Evolutionary conservation across 352 stramenopile species (phyloP), one percentile per base, ranked within the genome.

Genomic region (Pythium oligandrum): DNA sequence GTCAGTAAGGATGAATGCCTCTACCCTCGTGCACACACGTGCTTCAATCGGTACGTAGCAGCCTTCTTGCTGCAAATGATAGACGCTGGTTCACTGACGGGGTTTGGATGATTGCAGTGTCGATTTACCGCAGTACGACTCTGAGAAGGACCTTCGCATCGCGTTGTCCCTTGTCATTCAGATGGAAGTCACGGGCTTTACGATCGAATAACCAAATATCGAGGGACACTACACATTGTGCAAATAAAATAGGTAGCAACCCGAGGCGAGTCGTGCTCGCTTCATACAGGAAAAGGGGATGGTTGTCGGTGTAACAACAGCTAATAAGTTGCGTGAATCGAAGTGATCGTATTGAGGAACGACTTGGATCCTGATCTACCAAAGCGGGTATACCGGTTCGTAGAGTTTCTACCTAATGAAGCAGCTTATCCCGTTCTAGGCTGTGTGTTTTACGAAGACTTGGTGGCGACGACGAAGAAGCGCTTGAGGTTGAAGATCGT

Each of bases 121-220:
- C 39, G 82, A 93, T 60, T 59, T 93, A 53, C 82, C 82, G 12
- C 75, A 70, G 50, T 93, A 93, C 46, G 73, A 85, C 50, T 66
- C 65, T 12, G 78, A 90, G 49, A 90, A 88, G 57, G 82, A 93
- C 43, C 57, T 90, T 53, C 78, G 77, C 44, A 90, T 88, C 40
- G 79, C 79, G 6, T 56, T 93, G 53, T 87, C 78, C 38, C 78
- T 93, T 33, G 79, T 93, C 59, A 88, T 93, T 49, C 78, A 93
- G 68, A 89, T 93, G 78, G 83, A 93, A 62, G 79, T 93, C 43
- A 93, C 83, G 17, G 83, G 83, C 38, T 93, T 93, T 47, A 93
- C 83, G 31, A 93, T 93, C 40, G 80, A 91, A 61, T 93, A 83
- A 65, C 17, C 17, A 26, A 26, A 26, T 26, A 26, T 26, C 36